These are phyloP conservation scores for Neospermospora avenae DNA, from an alignment of 2,329 filamentous ascomycete genomes.

Conservation along the genomic window DNA sequence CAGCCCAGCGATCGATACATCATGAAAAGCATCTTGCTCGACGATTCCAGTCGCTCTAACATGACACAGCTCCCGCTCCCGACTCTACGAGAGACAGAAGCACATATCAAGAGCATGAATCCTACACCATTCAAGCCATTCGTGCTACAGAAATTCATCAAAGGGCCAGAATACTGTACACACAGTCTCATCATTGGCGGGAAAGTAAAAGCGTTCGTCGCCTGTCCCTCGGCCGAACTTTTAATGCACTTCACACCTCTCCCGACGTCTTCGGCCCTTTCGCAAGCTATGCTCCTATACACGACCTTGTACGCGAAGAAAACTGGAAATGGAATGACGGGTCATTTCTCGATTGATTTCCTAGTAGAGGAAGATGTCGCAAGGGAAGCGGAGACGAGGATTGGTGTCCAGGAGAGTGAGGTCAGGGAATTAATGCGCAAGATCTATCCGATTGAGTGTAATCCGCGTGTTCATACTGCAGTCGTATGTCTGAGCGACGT, in stretches of 20 bases:
- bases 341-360: constrained; percentile 72
- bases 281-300: constrained; percentile 60
- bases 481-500: constrained; percentile 54
- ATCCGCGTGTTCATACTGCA: constrained; percentile 66
- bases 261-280: constrained; percentile 50
- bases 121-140: constrained; percentile 45
- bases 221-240: constrained; percentile 60
- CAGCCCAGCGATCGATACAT: constrained; percentile 49
- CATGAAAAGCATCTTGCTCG: constrained; percentile 62
- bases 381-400: constrained; percentile 7
- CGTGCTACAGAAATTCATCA: constrained; percentile 67
- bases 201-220: constrained; percentile 61
- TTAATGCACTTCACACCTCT: constrained; percentile 66
- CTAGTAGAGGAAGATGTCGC: constrained; percentile 49
- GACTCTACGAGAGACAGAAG: constrained; percentile 50
- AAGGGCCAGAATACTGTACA: constrained; percentile 65
- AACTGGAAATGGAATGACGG: constrained; percentile 53
- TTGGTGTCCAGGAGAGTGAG: constrained; percentile 10
- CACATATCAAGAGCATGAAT: constrained; percentile 50
- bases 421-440: constrained; percentile 34
- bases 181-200: constrained; percentile 67
- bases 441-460: constrained; percentile 68
- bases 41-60: constrained; percentile 55
- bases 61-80: constrained; percentile 63
- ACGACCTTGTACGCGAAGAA: constrained; percentile 55